These are phyloP conservation scores for Datura wrightii DNA, from an alignment of 257 asterid genomes.

Conservation along the genomic window DNA sequence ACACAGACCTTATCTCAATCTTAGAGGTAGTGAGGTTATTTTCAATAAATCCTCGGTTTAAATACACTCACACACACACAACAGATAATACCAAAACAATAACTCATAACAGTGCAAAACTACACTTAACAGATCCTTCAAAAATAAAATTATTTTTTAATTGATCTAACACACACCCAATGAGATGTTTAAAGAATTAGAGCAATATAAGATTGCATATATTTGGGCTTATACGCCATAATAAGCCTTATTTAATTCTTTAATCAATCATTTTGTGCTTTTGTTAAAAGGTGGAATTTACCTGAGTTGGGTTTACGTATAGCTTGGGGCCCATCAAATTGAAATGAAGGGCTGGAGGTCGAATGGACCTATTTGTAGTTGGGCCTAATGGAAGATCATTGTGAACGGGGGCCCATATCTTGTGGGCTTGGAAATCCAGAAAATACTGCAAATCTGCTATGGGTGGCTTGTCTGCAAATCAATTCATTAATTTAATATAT, in stretches of 20 bases:
- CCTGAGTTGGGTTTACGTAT: conserved; percentile 73
- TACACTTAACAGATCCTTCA: background rate
- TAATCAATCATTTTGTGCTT: background rate
- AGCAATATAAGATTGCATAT: background rate
- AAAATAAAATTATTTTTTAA: background rate
- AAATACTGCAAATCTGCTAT: conserved; percentile 73
- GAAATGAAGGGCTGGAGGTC: conserved; percentile 63
- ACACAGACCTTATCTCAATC: too few species aligned
- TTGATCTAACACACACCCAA: background rate
- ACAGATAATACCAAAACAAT: too few species aligned
- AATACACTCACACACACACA: too few species aligned
- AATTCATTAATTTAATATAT: background rate
- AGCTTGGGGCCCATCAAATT: conserved; percentile 74
- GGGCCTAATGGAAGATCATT: conserved; percentile 86
- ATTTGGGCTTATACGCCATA: background rate
- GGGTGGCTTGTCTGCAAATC: conserved; percentile 84
- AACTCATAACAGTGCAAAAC: too few species aligned
- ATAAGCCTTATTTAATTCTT: background rate
- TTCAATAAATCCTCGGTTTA: too few species aligned
- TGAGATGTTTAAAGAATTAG: background rate
- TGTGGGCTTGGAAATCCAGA: conserved; percentile 83
- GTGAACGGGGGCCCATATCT: conserved; percentile 83
- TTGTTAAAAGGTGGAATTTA: background rate
- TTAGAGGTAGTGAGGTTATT: too few species aligned
- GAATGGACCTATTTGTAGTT: conserved; percentile 43